These are phyloP conservation scores for Backusella morwellensis DNA, from an alignment of 192 early-diverging fungal species.

Conservation along the genomic window DNA sequence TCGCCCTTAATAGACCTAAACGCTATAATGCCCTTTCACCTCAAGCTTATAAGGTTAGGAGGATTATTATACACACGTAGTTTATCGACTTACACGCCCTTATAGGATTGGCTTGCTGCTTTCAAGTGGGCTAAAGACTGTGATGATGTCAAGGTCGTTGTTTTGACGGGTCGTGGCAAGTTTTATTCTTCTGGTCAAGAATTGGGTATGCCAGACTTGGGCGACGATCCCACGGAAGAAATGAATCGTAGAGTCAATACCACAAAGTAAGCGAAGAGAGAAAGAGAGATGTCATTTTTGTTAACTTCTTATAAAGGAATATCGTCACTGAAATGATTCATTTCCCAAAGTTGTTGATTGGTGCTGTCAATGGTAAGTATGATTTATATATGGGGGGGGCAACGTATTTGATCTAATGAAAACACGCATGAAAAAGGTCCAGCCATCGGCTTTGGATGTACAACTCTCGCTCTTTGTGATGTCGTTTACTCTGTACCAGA, in stretches of 20 bases:
- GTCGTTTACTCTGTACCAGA: slow-evolving; percentile 61
- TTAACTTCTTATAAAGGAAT: not conserved
- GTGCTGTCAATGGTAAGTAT: slow-evolving; percentile 62
- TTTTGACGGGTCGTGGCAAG: slow-evolving; percentile 66
- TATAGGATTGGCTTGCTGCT: slow-evolving; percentile 56
- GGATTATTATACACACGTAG: not conserved
- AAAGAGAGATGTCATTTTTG: not conserved
- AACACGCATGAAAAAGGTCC: slow-evolving; percentile 43
- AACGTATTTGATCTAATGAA: not conserved
- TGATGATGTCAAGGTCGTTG: slow-evolving; percentile 52
- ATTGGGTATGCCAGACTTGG: slow-evolving; percentile 37
- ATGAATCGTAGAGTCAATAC: not conserved
- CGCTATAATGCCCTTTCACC: slow-evolving; percentile 59
- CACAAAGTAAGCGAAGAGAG: slow-evolving; percentile 21
- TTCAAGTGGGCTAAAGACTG: slow-evolving; percentile 49
- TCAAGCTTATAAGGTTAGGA: slow-evolving; percentile 45
- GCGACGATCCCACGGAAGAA: not conserved
- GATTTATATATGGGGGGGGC: slow-evolving; percentile 12
- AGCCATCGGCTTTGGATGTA: slow-evolving; percentile 67
- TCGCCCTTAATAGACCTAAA: slow-evolving; percentile 63
- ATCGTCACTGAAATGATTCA: slow-evolving; percentile 44
- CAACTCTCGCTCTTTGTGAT: slow-evolving; percentile 67
- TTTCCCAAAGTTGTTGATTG: slow-evolving; percentile 70
- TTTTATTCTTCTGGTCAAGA: slow-evolving; percentile 69
- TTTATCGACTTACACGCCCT: too few relatives aligned